A percentile compares a stretch with the other conserved stretches of the same genome.
phyloP scores from a whole-genome alignment of 176 grass and related monocot species.

The Phyllostachys edulis region DNA sequence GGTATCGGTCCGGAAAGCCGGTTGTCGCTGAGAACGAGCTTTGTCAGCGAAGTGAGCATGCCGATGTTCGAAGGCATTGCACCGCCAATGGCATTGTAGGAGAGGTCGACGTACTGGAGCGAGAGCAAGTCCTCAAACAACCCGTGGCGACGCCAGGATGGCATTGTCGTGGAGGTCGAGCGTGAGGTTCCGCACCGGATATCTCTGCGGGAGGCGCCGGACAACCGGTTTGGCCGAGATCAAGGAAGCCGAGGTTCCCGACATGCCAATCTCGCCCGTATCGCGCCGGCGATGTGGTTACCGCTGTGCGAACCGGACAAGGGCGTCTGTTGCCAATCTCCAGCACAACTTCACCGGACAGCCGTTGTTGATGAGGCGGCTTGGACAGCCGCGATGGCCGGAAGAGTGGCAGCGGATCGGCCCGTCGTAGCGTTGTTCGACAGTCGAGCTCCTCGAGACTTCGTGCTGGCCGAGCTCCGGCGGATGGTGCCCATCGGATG shows the following conservation, averaged over 20 bases:
- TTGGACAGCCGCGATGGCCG: constrained; percentile 51
- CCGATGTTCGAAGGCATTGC: constrained; percentile 44
- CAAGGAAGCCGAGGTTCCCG: constrained; percentile 66
- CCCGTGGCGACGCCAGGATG: constrained; percentile 40
- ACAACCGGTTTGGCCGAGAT: constrained; percentile 65
- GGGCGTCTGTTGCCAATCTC: constrained; percentile 68
- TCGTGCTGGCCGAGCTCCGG: constrained; percentile 53
- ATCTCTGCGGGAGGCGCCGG: constrained; percentile 54
- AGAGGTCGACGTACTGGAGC: constrained; percentile 81
- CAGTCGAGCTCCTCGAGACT: constrained; percentile 67
- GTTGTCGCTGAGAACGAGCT: constrained; percentile 64
- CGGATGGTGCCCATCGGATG: no score
- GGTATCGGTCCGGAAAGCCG: constrained; percentile 51
- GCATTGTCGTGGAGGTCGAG: constrained; percentile 78
- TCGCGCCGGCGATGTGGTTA: constrained; percentile 55
- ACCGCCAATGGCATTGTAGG: constrained; percentile 60
- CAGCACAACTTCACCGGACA: constrained; percentile 44
- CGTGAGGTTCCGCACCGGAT: constrained; percentile 59
- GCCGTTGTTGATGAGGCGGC: constrained; percentile 59
- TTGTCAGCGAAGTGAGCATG: constrained; percentile 68
- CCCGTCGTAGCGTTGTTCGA: constrained; percentile 60
- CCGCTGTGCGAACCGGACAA: constrained; percentile 53
- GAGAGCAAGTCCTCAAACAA: constrained; percentile 52
- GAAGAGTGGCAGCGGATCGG: constrained; percentile 44
- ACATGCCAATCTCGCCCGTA: constrained; percentile 47